These are phyloP conservation scores for Arabidopsis thaliana DNA, from an alignment of 345 rosid genomes.

Conservation along the genomic window DNA sequence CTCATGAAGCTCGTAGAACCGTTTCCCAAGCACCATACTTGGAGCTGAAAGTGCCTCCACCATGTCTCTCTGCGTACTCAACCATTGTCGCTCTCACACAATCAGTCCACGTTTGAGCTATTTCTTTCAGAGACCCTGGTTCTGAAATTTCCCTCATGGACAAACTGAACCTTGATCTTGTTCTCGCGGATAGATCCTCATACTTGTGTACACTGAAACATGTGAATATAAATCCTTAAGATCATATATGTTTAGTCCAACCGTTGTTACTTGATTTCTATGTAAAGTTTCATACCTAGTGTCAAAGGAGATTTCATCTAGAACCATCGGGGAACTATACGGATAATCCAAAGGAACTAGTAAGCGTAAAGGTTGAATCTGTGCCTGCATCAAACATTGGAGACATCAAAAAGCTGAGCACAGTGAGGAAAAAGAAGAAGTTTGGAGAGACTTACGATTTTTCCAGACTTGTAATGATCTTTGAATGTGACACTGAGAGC, in stretches of 20 bases:
- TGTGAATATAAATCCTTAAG: neutral
- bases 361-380: conserved; percentile 73
- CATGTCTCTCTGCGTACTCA: conserved; percentile 57
- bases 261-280: neutral
- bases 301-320: conserved; percentile 65
- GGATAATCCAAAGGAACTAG: conserved; percentile 76
- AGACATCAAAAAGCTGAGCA: conserved; percentile 1
- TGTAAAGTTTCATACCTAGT: conserved; percentile 50
- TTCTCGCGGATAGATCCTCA: conserved; percentile 63
- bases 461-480: conserved; percentile 57
- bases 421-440: neutral
- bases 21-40: conserved; percentile 74
- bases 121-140: conserved; percentile 65
- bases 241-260: neutral
- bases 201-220: conserved; percentile 52
- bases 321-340: conserved; percentile 61
- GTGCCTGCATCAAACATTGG: conserved; percentile 54
- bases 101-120: conserved; percentile 70
- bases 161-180: conserved; percentile 60
- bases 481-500: conserved; percentile 63
- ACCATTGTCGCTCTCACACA: conserved; percentile 60
- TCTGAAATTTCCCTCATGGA: conserved; percentile 56
- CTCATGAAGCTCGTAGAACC: conserved; percentile 38
- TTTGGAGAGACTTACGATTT: conserved; percentile 51
- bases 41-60: conserved; percentile 81